These are phyloP conservation scores for Lodderomyces metapsilosis DNA, from an alignment of 1,139 yeast species.

Conservation along the genomic window DNA sequence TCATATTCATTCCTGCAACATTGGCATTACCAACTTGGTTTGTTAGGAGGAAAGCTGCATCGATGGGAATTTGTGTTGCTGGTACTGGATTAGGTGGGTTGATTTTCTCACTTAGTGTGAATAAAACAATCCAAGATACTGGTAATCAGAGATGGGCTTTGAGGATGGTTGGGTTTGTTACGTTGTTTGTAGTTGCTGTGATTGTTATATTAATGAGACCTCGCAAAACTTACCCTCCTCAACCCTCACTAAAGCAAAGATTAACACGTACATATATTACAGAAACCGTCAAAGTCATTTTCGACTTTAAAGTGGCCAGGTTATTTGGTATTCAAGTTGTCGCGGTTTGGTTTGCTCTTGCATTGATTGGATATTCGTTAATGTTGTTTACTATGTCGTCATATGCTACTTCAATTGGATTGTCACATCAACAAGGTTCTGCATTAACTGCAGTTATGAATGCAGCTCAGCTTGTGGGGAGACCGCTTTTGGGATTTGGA, in stretches of 20 bases:
- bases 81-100: conserved; percentile 73
- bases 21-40: conserved; percentile 65
- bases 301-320: conserved; percentile 30
- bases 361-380: conserved; percentile 57
- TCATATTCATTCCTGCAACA: conserved; percentile 60
- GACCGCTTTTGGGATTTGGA: conserved; percentile 59
- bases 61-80: conserved; percentile 57
- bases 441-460: conserved; percentile 59
- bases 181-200: conserved; percentile 38
- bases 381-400: conserved; percentile 61
- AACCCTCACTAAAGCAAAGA: conserved; percentile 23
- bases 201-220: conserved; percentile 43
- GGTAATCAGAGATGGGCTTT: conserved; percentile 69
- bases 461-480: conserved; percentile 63
- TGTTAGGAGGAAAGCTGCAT: conserved; percentile 52
- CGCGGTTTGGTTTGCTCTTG: conserved; percentile 56
- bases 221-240: conserved; percentile 23
- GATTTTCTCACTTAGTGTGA: conserved; percentile 48
- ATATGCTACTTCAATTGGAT: conserved; percentile 60
- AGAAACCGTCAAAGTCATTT: conserved; percentile 22
- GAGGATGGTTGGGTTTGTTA: conserved; percentile 55
- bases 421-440: conserved; percentile 55
- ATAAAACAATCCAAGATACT: conserved; percentile 45
- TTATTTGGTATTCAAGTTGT: conserved; percentile 41
- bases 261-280: conserved; percentile 20